A percentile compares a stretch with the other conserved stretches of the same genome.
phyloP scores from a whole-genome alignment of 2,329 filamentous ascomycete genomes.

The Cyclaneusma minus region DNA sequence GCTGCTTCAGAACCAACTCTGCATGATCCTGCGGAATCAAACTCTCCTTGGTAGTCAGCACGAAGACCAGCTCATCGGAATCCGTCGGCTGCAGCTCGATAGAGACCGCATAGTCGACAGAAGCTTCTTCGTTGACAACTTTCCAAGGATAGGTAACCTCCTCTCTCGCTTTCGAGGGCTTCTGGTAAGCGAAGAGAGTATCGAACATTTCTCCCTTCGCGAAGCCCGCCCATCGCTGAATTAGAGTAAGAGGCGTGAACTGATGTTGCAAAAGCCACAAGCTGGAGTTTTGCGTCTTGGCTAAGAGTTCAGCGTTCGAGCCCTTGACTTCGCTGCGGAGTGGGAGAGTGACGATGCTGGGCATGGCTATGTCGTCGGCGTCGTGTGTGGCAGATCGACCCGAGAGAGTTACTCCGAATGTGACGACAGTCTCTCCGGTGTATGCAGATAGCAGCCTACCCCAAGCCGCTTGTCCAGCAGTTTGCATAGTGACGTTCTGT shows the following conservation, averaged over 20 bases:
- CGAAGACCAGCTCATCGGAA: slow-evolving; percentile 36
- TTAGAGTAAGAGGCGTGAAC: slow-evolving; percentile 51
- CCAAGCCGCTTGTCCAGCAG: slow-evolving; percentile 66
- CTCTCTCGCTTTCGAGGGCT: slow-evolving; percentile 21
- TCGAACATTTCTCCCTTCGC: slow-evolving; percentile 60
- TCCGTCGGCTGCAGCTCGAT: slow-evolving; percentile 54
- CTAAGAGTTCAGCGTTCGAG: slow-evolving; percentile 40
- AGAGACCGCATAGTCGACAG: slow-evolving; percentile 65
- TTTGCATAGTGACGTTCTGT: slow-evolving; percentile 58
- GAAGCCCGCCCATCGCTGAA: slow-evolving; percentile 57
- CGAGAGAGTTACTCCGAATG: slow-evolving; percentile 70
- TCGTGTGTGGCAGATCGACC: slow-evolving; percentile 46
- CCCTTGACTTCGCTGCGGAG: slow-evolving; percentile 40
- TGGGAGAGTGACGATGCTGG: slow-evolving; percentile 71
- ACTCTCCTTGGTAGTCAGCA: slow-evolving; percentile 49
- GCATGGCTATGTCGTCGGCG: slow-evolving; percentile 49
- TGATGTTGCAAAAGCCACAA: slow-evolving; percentile 51
- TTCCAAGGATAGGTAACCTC: slow-evolving; percentile 33
- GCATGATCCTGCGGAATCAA: slow-evolving; percentile 57
- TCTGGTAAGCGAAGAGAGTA: slow-evolving; percentile 74
- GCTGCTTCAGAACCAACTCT: slow-evolving; percentile 48
- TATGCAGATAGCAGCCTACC: slow-evolving; percentile 60
- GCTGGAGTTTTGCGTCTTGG: slow-evolving; percentile 50
- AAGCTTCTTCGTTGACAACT: slow-evolving; percentile 47
- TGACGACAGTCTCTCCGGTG: slow-evolving; percentile 55